These are phyloP conservation scores for Helenozyma baotianmanensis DNA, from an alignment of 805 yeast genomes.

Conservation along the genomic window DNA sequence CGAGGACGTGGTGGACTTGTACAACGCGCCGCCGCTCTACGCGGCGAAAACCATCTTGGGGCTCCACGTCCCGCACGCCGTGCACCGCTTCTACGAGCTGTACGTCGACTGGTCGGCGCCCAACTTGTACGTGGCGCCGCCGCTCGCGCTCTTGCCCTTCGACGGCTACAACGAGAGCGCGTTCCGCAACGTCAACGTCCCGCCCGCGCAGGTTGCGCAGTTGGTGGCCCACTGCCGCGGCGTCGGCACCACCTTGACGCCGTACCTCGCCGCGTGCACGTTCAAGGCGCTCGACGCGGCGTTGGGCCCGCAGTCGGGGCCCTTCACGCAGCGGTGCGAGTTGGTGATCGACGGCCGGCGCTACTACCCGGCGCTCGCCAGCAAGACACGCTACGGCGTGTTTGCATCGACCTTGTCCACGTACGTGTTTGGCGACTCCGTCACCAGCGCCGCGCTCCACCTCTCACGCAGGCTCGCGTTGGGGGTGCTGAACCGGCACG, in stretches of 20 bases:
- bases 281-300: slow-evolving; percentile 3
- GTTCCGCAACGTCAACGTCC: slow-evolving; percentile 4
- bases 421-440: not conserved
- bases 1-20: slow-evolving; percentile 5
- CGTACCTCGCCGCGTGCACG: slow-evolving; percentile 7
- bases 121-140: slow-evolving; percentile 7
- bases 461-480: slow-evolving; percentile 1
- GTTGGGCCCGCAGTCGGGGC: slow-evolving; percentile 3
- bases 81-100: slow-evolving; percentile 2
- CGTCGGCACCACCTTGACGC: slow-evolving; percentile 7
- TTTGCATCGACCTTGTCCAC: slow-evolving; percentile 4
- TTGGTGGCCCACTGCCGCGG: slow-evolving; percentile 5
- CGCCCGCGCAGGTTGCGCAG: slow-evolving; percentile 1
- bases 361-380: slow-evolving; percentile 5
- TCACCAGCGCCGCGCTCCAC: not conserved
- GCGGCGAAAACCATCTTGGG: slow-evolving; percentile 1
- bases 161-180: slow-evolving; percentile 3
- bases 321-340: slow-evolving; percentile 5
- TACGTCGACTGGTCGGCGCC: slow-evolving; percentile 3
- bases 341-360: slow-evolving; percentile 11
- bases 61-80: slow-evolving; percentile 2
- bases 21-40: slow-evolving; percentile 1
- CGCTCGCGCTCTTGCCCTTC: slow-evolving; percentile 6
- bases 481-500: slow-evolving; percentile 2
- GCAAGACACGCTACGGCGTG: slow-evolving; percentile 9